phyloP scores from a whole-genome alignment of 306 rosid species.

The Lathyrus aphaca region DNA sequence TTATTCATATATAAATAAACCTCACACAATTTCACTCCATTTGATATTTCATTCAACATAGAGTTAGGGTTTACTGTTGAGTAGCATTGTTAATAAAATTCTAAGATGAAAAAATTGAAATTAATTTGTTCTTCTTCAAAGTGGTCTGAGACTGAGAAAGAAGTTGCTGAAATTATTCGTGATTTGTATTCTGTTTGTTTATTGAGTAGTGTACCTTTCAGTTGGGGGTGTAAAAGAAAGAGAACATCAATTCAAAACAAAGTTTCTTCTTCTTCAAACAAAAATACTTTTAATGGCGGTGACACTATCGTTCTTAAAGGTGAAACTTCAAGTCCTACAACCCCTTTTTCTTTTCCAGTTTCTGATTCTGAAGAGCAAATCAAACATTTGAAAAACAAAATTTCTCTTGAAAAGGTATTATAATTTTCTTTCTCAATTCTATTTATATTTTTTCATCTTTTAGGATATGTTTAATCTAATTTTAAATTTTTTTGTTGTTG shows the following conservation, averaged over 20 bases:
- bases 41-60: too few relatives aligned
- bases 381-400: conserved; percentile 1
- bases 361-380: conserved; percentile 59
- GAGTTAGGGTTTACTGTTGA: too few relatives aligned
- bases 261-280: not conserved
- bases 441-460: too few relatives aligned
- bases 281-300: not conserved
- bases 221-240: conserved; percentile 51
- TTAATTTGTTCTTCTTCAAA: not conserved
- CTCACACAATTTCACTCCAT: too few relatives aligned
- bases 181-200: not conserved
- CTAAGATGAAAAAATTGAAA: not conserved
- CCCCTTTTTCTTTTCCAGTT: conserved; percentile 53
- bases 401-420: conserved; percentile 29
- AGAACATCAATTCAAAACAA: conserved; percentile 48
- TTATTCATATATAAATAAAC: too few relatives aligned
- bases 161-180: not conserved
- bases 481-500: too few relatives aligned
- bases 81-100: not conserved
- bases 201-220: too few relatives aligned
- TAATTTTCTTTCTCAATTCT: too few relatives aligned
- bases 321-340: conserved; percentile 43
- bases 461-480: too few relatives aligned
- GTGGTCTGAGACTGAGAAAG: not conserved
- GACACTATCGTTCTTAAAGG: conserved; percentile 1